These are phyloP conservation scores for Pyricularia sp. DNA, from an alignment of 2,329 filamentous ascomycete genomes.

Conservation along the genomic window DNA sequence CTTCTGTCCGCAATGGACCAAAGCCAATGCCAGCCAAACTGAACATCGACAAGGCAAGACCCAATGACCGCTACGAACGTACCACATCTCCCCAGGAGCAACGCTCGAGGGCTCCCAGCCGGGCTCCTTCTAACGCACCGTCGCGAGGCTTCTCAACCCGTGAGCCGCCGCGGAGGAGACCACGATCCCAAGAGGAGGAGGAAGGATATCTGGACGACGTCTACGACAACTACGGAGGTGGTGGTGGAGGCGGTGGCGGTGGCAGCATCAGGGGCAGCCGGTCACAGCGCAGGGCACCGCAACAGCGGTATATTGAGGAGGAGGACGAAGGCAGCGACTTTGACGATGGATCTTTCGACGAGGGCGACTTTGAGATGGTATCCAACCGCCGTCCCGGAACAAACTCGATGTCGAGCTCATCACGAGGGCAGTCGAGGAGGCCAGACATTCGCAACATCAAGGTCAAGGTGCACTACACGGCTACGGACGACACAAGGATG, in stretches of 20 bases:
- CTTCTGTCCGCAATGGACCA: slow-evolving; percentile 52
- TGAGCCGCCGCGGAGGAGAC: slow-evolving; percentile 21
- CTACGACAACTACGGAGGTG: slow-evolving; percentile 50
- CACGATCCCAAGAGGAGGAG: slow-evolving; percentile 41
- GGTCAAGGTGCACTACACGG: slow-evolving; percentile 73
- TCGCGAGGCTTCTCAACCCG: slow-evolving; percentile 33
- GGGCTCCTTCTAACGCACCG: slow-evolving; percentile 33
- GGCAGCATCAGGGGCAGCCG: slow-evolving; percentile 29
- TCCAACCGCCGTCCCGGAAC: slow-evolving; percentile 39
- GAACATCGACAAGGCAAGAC: slow-evolving; percentile 48
- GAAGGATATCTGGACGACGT: slow-evolving; percentile 61
- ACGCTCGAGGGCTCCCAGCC: slow-evolving; percentile 28
- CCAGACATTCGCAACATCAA: slow-evolving; percentile 75
- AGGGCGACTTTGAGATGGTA: slow-evolving; percentile 74
- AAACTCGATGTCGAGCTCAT: slow-evolving; percentile 36
- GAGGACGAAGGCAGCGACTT: slow-evolving; percentile 67
- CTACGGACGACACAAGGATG: slow-evolving; percentile 81
- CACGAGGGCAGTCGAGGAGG: slow-evolving; percentile 46
- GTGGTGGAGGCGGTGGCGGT: slow-evolving; percentile 27
- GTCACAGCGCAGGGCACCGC: slow-evolving; percentile 27
- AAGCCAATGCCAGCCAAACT: slow-evolving; percentile 54
- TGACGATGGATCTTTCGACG: slow-evolving; percentile 61
- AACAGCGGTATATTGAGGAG: slow-evolving; percentile 64
- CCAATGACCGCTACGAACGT: slow-evolving; percentile 46
- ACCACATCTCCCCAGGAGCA: slow-evolving; percentile 33